These are phyloP conservation scores for Angomonas ambiguus DNA, from an alignment of 208 protist genomes.

Conservation along the genomic window DNA sequence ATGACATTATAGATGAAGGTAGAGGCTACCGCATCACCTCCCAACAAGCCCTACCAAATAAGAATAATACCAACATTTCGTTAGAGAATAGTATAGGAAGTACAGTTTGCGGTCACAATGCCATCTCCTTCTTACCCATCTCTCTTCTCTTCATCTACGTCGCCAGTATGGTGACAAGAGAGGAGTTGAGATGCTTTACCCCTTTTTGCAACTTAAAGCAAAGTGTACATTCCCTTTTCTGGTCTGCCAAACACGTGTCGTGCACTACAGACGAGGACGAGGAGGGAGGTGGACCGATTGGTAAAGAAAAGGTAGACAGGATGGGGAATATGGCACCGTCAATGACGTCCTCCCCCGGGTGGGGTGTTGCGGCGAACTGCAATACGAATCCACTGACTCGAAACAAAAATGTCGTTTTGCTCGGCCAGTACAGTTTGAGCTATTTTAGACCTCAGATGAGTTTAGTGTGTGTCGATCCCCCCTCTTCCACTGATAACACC, in stretches of 20 bases:
- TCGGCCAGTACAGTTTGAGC: neutral
- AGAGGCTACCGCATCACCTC: too few relatives aligned
- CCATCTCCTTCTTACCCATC: neutral
- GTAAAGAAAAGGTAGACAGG: neutral
- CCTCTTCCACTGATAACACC: neutral
- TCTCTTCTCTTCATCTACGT: neutral
- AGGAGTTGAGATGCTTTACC: slow-evolving; percentile 1
- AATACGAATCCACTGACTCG: neutral
- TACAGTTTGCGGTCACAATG: neutral
- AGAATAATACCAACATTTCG: neutral
- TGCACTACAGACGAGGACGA: neutral
- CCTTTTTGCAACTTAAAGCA: neutral
- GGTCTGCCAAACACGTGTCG: neutral
- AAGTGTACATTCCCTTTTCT: neutral
- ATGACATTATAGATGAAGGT: neutral
- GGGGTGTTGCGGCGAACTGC: neutral
- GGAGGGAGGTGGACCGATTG: neutral
- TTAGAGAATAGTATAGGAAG: neutral
- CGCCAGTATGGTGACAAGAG: neutral
- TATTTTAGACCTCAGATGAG: neutral
- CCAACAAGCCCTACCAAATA: too few relatives aligned
- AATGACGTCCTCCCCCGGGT: too few relatives aligned
- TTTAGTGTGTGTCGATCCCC: too few relatives aligned
- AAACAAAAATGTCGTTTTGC: neutral
- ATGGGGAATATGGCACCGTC: too few relatives aligned